Conservation (phyloP, 208 protist genomes). For the Wallacemonas sp. region DNA sequence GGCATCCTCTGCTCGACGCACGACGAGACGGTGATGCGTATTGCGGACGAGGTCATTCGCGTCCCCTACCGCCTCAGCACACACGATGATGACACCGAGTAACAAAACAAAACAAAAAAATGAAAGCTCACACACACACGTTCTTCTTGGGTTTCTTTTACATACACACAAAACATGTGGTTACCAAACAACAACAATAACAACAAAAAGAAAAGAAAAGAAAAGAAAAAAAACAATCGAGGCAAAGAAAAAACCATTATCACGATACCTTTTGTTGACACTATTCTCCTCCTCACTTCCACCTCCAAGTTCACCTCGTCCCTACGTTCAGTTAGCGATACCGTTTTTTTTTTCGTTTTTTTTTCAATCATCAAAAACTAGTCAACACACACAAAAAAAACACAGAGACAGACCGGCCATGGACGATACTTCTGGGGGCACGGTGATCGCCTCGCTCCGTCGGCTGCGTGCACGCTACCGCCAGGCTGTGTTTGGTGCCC, state of each 20-base stretch:
- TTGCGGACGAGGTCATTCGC: conserved; percentile 55
- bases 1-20: conserved; percentile 73
- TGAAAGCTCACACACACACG: not conserved
- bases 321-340: not conserved
- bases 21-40: conserved; percentile 51
- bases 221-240: not conserved
- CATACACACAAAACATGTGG: too few species aligned
- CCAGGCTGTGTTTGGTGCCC: too few species aligned
- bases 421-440: too few species aligned
- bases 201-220: conserved; percentile 9
- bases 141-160: too few species aligned
- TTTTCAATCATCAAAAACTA: too few species aligned
- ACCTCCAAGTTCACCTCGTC: not conserved
- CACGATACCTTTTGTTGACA: not conserved
- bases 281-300: not conserved
- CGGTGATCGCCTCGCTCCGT: too few species aligned
- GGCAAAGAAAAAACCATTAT: not conserved
- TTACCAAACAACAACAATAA: conserved; percentile 4
- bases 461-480: too few species aligned
- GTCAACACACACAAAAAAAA: too few species aligned
- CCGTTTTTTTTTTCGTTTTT: not conserved
- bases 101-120: not conserved
- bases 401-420: too few species aligned
- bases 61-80: not conserved
- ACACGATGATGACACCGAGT: not conserved